Base-by-base conservation (phyloP, 2,329 filamentous ascomycete species). In the Mycosphaerella arachidis region DNA sequence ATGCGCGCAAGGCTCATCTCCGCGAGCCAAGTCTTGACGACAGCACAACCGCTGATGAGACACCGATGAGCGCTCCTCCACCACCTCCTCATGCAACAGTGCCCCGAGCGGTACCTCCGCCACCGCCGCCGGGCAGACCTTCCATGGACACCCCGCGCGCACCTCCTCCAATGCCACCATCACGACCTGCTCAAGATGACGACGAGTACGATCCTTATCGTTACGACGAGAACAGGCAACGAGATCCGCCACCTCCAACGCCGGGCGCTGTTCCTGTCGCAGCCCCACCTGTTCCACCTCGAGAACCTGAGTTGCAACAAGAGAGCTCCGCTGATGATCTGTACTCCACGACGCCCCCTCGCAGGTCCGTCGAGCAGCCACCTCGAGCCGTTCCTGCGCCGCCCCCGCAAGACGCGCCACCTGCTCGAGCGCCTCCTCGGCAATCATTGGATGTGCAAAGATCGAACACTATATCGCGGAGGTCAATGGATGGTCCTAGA, bases 1-100 rank as follows among this genome's bases (percentile, higher is more conserved):
- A 96, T 76, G 92, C 93, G 0, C 76, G 97, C 62, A 96, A 93
- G 74, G 79, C 90, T 8, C 91, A 96, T 73, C 84, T 83, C 7
- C 84, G 88, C 56, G 90, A 93, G 50, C 85, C 88, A 6, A 95
- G 90, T 71, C 72, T 89, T 56, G 91, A 95, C 63, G 85, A 82
- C 43, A 84, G 80, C 45, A 83, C 83, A 3, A 77, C 76, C 24
- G 80, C 79, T 20, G 83, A 85, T 62, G 83, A 86, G 53, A 73
- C 76, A 40, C 77, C 86, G 35, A 64, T 78, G 56, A 80, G 80
- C 29, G 76, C 75, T 27, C 67, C 70, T 30, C 72, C 72, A n/a
- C 69, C 70, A 6, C 60, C 64, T 10, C 71, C 73, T 45, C 65
- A 73, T 35, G 72, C 75, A 20, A 72, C 74, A 31, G 68, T 72